Percentiles rank a stretch among this genome's conserved stretches.
Evolutionary conservation across 176 grass and related monocot species (phyloP).

Genomic region (Tillandsia leiboldiana): DNA sequence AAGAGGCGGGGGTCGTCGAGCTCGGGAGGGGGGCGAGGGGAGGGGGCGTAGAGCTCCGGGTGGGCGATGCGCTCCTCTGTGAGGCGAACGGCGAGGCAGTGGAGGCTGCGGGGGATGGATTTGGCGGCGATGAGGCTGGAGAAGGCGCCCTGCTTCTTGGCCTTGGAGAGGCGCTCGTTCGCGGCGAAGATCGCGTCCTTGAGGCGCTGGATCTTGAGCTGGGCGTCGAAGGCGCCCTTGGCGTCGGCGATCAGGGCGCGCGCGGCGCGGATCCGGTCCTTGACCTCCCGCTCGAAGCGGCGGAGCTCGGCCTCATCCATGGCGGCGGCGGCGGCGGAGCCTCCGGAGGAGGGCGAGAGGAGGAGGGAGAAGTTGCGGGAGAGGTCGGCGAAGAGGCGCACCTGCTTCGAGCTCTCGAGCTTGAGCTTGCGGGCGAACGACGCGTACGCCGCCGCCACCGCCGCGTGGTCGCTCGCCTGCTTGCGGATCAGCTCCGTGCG

Average conservation of each 20-base stretch:
- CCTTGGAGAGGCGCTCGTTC: constrained; percentile 78
- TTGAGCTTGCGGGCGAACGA: constrained; percentile 56
- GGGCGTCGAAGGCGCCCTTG: constrained; percentile 87
- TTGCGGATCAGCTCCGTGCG: constrained; percentile 59
- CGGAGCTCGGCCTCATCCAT: constrained; percentile 10
- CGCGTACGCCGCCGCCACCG: constrained; percentile 38
- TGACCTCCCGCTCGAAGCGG: constrained; percentile 55
- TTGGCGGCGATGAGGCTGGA: constrained; percentile 95
- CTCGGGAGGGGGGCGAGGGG: constrained; percentile 29
- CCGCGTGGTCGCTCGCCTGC: constrained; percentile 50
- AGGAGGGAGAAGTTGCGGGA: constrained; percentile 72
- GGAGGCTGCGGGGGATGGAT: constrained; percentile 88
- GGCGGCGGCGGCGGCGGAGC: background rate
- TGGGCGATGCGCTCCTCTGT: constrained; percentile 73
- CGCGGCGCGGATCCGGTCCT: constrained; percentile 77
- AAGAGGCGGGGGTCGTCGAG: constrained; percentile 71
- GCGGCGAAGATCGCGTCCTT: constrained; percentile 90
- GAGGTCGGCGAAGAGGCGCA: constrained; percentile 67
- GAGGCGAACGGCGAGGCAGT: constrained; percentile 95
- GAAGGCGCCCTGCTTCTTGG: constrained; percentile 91
- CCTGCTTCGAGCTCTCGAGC: constrained; percentile 55
- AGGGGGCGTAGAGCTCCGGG: constrained; percentile 56
- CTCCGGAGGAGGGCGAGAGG: constrained; percentile 19
- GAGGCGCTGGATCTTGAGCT: constrained; percentile 97
- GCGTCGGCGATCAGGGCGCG: constrained; percentile 62